phyloP scores from a whole-genome alignment of 805 yeast species.

The Hanseniaspora thailandica region DNA sequence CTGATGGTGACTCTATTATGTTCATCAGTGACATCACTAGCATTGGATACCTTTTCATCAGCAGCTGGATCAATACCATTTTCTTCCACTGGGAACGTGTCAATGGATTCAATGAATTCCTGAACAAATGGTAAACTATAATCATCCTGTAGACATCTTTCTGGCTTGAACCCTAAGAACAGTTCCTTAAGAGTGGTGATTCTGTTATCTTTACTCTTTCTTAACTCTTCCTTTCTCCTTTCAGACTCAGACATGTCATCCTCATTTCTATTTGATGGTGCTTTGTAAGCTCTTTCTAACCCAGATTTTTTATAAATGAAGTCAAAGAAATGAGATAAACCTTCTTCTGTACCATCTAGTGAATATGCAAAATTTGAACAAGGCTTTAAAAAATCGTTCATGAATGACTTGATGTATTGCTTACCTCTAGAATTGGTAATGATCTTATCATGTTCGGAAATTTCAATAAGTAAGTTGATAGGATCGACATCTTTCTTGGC shows the following conservation, averaged over 20 bases:
- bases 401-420: not conserved
- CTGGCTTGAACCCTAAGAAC: slow-evolving; percentile 22
- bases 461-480: not conserved
- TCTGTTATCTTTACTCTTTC: not conserved
- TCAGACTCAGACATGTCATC: slow-evolving; percentile 8
- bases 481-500: not conserved
- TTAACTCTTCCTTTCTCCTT: not conserved
- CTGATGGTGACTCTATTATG: slow-evolving; percentile 41
- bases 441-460: not conserved
- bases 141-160: slow-evolving; percentile 12
- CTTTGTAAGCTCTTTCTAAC: slow-evolving; percentile 21
- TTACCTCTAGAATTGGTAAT: slow-evolving; percentile 2
- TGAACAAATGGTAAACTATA: slow-evolving; percentile 15
- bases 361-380: not conserved
- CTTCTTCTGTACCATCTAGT: slow-evolving; percentile 13
- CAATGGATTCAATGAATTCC: slow-evolving; percentile 12
- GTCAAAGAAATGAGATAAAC: slow-evolving; percentile 22
- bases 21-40: slow-evolving; percentile 15
- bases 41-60: not conserved
- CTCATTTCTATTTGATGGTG: not conserved
- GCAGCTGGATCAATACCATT: not conserved
- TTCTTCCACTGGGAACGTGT: slow-evolving; percentile 12
- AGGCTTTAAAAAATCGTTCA: not conserved
- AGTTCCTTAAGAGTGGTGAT: slow-evolving; percentile 18
- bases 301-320: slow-evolving; percentile 26